A percentile compares a stretch with the other conserved stretches of the same genome.
These are phyloP conservation scores for Fraxinus excelsior DNA, from an alignment of 257 asterid genomes.

Conservation along the genomic window DNA sequence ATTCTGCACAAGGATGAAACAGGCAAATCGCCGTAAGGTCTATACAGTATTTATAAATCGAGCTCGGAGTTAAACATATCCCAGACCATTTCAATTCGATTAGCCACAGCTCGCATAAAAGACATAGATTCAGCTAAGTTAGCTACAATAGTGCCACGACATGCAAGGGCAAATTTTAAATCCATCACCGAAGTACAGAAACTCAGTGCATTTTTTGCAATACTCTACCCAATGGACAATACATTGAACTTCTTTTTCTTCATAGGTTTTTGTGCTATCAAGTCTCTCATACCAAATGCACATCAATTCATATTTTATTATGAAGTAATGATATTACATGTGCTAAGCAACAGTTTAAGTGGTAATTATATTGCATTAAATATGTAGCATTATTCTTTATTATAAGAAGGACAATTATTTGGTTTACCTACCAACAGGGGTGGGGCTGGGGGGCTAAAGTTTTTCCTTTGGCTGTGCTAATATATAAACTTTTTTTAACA, in stretches of 20 bases:
- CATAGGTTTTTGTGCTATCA: background rate
- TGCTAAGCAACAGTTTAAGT: no score
- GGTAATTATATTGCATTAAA: no score
- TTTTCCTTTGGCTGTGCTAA: no score
- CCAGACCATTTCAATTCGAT: background rate
- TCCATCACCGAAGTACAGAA: background rate
- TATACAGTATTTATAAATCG: background rate
- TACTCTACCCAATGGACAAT: background rate
- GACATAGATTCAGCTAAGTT: background rate
- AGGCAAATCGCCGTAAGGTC: background rate
- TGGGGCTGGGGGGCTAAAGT: background rate
- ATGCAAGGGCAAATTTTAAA: background rate
- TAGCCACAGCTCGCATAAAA: background rate
- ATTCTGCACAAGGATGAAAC: background rate
- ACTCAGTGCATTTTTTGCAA: background rate
- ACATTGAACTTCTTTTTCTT: background rate
- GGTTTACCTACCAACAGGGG: constrained; percentile 9
- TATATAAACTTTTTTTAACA: no score
- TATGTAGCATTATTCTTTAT: no score
- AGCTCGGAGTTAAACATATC: background rate
- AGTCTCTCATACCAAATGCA: background rate
- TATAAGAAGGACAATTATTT: background rate
- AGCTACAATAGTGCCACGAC: background rate
- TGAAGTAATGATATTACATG: no score
- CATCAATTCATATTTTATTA: background rate